Conservation (phyloP, 2,329 filamentous ascomycete genomes). For the Fusarium setosum region DNA sequence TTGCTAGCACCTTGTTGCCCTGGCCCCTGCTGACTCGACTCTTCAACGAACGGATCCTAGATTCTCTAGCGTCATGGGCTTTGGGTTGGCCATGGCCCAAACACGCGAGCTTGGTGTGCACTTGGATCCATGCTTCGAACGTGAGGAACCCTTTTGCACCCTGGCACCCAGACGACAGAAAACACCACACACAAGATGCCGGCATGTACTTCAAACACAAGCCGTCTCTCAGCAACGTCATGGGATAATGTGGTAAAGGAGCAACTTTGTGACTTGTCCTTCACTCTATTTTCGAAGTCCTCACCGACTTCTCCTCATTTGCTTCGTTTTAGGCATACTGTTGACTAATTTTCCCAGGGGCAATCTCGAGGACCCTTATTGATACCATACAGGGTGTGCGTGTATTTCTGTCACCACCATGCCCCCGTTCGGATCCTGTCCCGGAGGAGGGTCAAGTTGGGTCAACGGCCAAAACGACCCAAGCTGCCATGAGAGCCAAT, state of each 20-base stretch:
- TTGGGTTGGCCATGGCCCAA: conserved; percentile 31
- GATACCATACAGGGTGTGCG: conserved; percentile 7
- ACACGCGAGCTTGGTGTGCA: conserved; percentile 38
- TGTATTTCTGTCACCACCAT: conserved; percentile 24
- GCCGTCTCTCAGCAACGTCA: background rate
- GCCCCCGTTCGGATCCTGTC: conserved; percentile 37
- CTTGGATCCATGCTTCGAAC: conserved; percentile 37
- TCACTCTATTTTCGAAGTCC: background rate
- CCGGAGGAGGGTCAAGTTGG: conserved; percentile 41
- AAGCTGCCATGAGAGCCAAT: conserved; percentile 39
- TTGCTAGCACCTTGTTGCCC: conserved; percentile 26
- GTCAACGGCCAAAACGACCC: conserved; percentile 41
- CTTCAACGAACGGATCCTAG: conserved; percentile 32
- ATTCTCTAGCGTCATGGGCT: conserved; percentile 36
- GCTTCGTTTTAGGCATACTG: background rate
- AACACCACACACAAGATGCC: conserved; percentile 8
- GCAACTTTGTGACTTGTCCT: background rate
- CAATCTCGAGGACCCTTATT: conserved; percentile 9
- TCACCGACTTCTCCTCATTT: background rate
- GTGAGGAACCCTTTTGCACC: conserved; percentile 15
- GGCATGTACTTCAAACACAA: background rate
- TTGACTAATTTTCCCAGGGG: conserved; percentile 7
- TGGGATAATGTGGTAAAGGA: background rate
- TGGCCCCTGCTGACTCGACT: conserved; percentile 37
- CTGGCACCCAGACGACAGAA: conserved; percentile 7